phyloP scores from a whole-genome alignment of 23 red algal species.

The Cyanidium caldarium region DNA sequence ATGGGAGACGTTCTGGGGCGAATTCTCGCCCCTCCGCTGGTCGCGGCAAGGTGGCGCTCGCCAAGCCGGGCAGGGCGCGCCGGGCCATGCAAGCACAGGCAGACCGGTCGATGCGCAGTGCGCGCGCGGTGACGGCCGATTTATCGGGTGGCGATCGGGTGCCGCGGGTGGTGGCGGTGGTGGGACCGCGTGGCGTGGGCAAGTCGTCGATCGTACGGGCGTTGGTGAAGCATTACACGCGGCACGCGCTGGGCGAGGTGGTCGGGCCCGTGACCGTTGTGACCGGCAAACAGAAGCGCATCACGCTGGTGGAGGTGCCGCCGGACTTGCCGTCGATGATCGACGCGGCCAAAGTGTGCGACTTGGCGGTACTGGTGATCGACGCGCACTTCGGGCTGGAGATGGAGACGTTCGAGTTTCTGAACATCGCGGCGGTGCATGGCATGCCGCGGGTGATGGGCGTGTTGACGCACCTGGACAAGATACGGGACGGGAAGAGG shows the following conservation, averaged over 20 bases:
- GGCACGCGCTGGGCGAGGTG: slow-evolving; percentile 32
- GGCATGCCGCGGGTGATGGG: slow-evolving; percentile 91
- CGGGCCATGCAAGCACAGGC: background rate
- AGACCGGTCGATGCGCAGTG: background rate
- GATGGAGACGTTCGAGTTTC: slow-evolving; percentile 99
- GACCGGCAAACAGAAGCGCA: slow-evolving; percentile 27
- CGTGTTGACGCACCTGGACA: slow-evolving; percentile 80
- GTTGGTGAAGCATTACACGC: slow-evolving; percentile 73
- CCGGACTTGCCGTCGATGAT: slow-evolving; percentile 64
- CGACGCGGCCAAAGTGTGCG: slow-evolving; percentile 91
- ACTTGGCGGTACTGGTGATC: slow-evolving; percentile 76
- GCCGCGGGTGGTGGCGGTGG: slow-evolving; percentile 73
- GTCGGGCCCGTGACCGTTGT: slow-evolving; percentile 73
- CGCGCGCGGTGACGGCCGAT: background rate
- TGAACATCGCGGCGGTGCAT: slow-evolving; percentile 66
- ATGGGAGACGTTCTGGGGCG: too few relatives aligned
- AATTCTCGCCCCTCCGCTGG: too few relatives aligned
- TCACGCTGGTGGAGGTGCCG: slow-evolving; percentile 80
- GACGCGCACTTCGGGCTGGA: slow-evolving; percentile 82
- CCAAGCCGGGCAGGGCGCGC: background rate
- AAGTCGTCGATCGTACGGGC: slow-evolving; percentile 82
- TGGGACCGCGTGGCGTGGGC: slow-evolving; percentile 57
- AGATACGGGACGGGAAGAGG: slow-evolving; percentile 62
- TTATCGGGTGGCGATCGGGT: slow-evolving; percentile 3
- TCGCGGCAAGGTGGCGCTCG: slow-evolving; percentile 9